Conservation (phyloP, 2,329 filamentous ascomycete species). For the Celoporthe dispersa region DNA sequence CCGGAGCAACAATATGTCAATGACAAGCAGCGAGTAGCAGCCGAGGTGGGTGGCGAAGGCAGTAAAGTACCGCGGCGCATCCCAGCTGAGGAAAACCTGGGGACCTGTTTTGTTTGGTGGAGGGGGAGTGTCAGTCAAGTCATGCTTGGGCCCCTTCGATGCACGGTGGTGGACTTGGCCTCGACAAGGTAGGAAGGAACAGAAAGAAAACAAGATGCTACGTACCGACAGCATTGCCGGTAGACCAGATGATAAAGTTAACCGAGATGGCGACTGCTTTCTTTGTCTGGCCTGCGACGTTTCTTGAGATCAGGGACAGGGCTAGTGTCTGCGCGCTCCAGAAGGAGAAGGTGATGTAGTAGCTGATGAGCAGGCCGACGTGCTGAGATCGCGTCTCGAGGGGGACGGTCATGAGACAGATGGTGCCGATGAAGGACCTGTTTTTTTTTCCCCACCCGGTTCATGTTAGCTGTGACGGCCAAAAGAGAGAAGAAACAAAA, state of each 20-base stretch:
- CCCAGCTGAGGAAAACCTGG: constrained; percentile 64
- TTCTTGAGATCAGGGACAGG: constrained; percentile 70
- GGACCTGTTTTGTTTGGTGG: constrained; percentile 51
- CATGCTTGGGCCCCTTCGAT: too few species aligned
- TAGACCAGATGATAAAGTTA: constrained; percentile 73
- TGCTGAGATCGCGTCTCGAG: constrained; percentile 62
- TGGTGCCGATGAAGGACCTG: constrained; percentile 68
- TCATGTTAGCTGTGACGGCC: too few species aligned
- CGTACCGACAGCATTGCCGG: constrained; percentile 68
- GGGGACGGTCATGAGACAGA: constrained; percentile 71
- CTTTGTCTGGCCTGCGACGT: constrained; percentile 75
- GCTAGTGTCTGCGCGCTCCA: constrained; percentile 73
- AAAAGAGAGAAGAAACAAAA: not conserved
- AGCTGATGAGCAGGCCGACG: constrained; percentile 70
- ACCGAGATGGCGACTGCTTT: constrained; percentile 69
- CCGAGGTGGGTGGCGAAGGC: constrained; percentile 72
- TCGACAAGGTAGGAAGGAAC: too few species aligned
- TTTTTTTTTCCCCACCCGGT: too few species aligned
- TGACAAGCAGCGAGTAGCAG: constrained; percentile 66
- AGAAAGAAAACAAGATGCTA: too few species aligned
- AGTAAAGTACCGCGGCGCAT: constrained; percentile 69
- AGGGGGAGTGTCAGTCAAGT: too few species aligned
- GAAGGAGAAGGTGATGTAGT: constrained; percentile 79
- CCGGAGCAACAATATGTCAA: constrained; percentile 61
- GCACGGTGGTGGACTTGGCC: too few species aligned